These are phyloP conservation scores for Didymosphaeria variabile DNA, from an alignment of 2,329 filamentous ascomycete genomes.

Conservation along the genomic window DNA sequence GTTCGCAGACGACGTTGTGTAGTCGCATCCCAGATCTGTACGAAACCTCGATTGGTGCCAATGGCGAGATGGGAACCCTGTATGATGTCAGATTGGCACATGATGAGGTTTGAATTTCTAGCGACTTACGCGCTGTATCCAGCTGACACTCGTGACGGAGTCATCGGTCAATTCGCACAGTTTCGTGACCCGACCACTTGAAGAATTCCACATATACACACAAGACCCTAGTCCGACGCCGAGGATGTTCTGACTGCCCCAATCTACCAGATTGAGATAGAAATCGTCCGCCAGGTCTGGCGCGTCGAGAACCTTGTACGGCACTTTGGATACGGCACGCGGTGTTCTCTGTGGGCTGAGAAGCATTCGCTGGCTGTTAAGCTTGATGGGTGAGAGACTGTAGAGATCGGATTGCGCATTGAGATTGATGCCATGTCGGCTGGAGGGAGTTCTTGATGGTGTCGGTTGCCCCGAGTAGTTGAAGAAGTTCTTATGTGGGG, in stretches of 20 bases:
- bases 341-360: conserved; percentile 89
- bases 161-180: conserved; percentile 93
- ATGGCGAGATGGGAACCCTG: conserved; percentile 92
- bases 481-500: conserved; percentile 97
- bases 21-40: conserved; percentile 98
- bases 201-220: conserved; percentile 98
- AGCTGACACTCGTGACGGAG: conserved; percentile 94
- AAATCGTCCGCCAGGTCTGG: conserved; percentile 97
- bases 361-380: conserved; percentile 91
- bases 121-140: conserved; percentile 81
- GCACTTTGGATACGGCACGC: conserved; percentile 91
- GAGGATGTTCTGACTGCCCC: conserved; percentile 93
- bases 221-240: conserved; percentile 92
- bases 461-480: conserved; percentile 88
- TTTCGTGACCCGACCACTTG: conserved; percentile 89
- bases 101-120: not conserved
- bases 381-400: conserved; percentile 91
- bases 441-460: conserved; percentile 87
- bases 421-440: conserved; percentile 85
- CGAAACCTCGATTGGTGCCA: conserved; percentile 90
- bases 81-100: conserved; percentile 18
- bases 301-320: conserved; percentile 96
- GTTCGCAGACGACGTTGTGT: conserved; percentile 84
- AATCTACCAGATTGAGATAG: conserved; percentile 96
- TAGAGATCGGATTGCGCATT: conserved; percentile 94